These are phyloP conservation scores for Eutrema japonicum DNA, from an alignment of 345 rosid genomes.

Conservation along the genomic window DNA sequence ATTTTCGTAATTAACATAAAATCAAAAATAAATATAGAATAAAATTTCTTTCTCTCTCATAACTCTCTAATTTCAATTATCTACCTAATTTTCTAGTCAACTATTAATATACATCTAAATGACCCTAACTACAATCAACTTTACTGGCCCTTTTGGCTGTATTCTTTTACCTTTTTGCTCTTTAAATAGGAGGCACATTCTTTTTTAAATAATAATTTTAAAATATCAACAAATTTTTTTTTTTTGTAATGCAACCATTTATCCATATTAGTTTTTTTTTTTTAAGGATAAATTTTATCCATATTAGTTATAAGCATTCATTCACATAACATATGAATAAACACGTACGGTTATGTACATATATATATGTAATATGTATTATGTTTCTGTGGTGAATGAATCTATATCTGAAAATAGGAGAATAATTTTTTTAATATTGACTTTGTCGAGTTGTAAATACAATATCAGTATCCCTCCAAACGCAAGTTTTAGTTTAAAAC, in stretches of 20 bases:
- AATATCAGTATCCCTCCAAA: not conserved
- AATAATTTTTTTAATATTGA: not conserved
- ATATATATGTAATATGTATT: too few relatives aligned
- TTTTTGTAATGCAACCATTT: not conserved
- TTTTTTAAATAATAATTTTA: not conserved
- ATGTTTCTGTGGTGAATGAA: not conserved
- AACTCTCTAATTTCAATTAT: too few relatives aligned
- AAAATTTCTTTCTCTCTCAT: too few relatives aligned
- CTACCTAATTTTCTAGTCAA: too few relatives aligned
- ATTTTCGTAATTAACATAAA: too few relatives aligned
- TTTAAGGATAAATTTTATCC: too few relatives aligned
- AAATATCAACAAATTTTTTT: constrained; percentile 1
- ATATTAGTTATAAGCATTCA: not conserved
- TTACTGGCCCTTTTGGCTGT: constrained; percentile 32
- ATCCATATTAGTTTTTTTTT: not conserved
- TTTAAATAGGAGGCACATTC: not conserved
- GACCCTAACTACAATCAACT: constrained; percentile 8
- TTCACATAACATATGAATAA: not conserved
- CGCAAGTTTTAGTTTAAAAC: not conserved
- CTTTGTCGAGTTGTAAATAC: not conserved
- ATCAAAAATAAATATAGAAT: too few relatives aligned
- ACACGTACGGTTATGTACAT: not conserved
- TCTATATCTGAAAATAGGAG: not conserved
- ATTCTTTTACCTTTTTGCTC: constrained; percentile 14
- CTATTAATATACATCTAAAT: too few relatives aligned